Base-by-base conservation (phyloP, 208 protist genomes). In the Leishmania mexicana region DNA sequence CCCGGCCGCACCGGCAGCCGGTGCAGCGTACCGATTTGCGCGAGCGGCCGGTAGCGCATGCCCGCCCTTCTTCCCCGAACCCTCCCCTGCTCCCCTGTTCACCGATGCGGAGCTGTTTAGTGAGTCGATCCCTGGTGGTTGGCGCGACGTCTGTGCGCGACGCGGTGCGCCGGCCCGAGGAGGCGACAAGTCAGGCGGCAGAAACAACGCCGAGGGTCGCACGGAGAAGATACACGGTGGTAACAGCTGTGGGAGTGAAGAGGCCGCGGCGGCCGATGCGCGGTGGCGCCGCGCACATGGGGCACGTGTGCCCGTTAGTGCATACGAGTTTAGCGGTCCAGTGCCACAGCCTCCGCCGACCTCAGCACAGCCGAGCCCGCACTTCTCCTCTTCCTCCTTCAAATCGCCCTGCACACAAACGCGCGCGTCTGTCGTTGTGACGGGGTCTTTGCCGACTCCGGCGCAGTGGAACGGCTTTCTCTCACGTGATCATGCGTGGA, bases 31-130 rank as follows among this genome's bases (percentile, higher is more conserved):
- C 70, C 21, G 54, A 38, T 86, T 78, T 79, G 89, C 85, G 24
- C 89, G 75, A 24, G 79, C 85, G 28, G 38, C 79, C 65, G 54
- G 68, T 24, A n/a, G 67, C 7, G 83, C 54, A 58, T n/a, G 17
- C 6, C 15, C 72, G 72, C n/a, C 49, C 49, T 21, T 15, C 51
- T n/a, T 40, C 81, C 64, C 64, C 21, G 64, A 45, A 10, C 68
- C 19, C 24, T 38, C 73, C n/a, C n/a, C 87, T 42, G 0, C 85
- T 17, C 83, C 85, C 40, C 60, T 86, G 3, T 95, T 95, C 70
- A 88, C 88, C 0, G 92, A 95, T 19, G 83, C 86, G 64, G 89
- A 93, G 83, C 81, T 95, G n/a, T 95, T 95, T 75, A 86, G 87
- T 5, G 83, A 89, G 31, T 58, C 60, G 54, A 42, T 88, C 13